Evolutionary conservation across 2,329 filamentous ascomycete species (phyloP).

Genomic region (Ophiostoma ips): DNA sequence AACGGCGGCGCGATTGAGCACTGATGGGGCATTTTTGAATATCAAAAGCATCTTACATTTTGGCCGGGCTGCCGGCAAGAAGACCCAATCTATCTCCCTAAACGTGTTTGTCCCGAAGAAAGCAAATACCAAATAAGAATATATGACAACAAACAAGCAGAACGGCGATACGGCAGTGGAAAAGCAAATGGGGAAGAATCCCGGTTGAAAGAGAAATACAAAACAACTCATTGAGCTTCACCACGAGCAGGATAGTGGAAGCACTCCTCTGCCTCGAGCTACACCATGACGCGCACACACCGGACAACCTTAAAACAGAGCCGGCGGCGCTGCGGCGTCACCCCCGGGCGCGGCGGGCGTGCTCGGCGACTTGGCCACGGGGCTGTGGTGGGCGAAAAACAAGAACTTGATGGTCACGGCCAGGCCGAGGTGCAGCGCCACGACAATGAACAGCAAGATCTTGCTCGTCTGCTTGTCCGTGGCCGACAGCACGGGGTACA

Average conservation of each 20-base stretch:
- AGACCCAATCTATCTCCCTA: no score
- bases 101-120: no score
- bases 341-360: neutral
- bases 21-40: neutral
- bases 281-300: no score
- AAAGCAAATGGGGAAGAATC: no score
- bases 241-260: no score
- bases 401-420: constrained; percentile 90
- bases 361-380: constrained; percentile 3
- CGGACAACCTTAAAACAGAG: neutral
- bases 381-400: constrained; percentile 78
- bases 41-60: neutral
- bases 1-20: constrained; percentile 50
- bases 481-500: constrained; percentile 83
- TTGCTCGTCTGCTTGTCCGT: constrained; percentile 89
- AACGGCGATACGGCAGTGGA: no score
- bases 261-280: no score
- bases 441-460: constrained; percentile 68
- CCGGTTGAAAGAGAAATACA: no score
- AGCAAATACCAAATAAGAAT: no score
- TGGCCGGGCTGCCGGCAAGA: no score
- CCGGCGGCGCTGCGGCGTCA: constrained; percentile 4
- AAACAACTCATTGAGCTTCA: no score
- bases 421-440: constrained; percentile 76
- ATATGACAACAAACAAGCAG: no score